Percentiles rank a stretch among this genome's conserved stretches.
These are phyloP conservation scores for Musa beccarii DNA, from an alignment of 176 grass and related monocot species.

Conservation along the genomic window DNA sequence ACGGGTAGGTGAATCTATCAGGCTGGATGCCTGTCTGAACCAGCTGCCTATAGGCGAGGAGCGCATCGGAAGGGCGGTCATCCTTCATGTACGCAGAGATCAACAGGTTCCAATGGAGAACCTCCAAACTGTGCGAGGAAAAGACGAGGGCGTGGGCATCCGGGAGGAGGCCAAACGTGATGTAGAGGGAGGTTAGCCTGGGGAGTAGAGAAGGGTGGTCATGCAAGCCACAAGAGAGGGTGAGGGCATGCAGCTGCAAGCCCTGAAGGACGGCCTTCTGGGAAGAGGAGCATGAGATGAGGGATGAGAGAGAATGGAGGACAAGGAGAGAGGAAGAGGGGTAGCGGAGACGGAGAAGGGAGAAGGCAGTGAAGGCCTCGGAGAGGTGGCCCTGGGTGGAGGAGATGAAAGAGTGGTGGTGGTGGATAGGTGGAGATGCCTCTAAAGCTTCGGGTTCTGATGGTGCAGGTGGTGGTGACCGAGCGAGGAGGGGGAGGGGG, in stretches of 20 bases:
- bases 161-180: slow-evolving; percentile 31
- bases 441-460: neutral
- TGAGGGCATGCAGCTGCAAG: slow-evolving; percentile 31
- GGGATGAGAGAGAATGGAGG: slow-evolving; percentile 2
- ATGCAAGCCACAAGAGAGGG: slow-evolving; percentile 38
- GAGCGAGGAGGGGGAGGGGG: neutral
- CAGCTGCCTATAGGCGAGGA: slow-evolving; percentile 16
- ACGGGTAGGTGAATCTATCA: slow-evolving; percentile 47
- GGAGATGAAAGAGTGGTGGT: slow-evolving; percentile 1
- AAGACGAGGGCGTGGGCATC: slow-evolving; percentile 25
- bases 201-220: slow-evolving; percentile 21
- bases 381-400: slow-evolving; percentile 10
- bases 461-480: neutral
- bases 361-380: slow-evolving; percentile 11
- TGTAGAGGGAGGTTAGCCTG: slow-evolving; percentile 32
- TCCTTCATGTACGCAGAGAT: slow-evolving; percentile 30
- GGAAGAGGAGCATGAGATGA: slow-evolving; percentile 12
- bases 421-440: neutral
- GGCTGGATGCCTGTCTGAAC: slow-evolving; percentile 19
- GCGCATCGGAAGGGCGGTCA: slow-evolving; percentile 1
- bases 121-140: neutral
- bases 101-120: slow-evolving; percentile 34
- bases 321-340: neutral
- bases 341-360: slow-evolving; percentile 7
- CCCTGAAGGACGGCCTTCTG: neutral